Conservation (phyloP, 169 alveolate genomes). For the Fabrea salina region DNA sequence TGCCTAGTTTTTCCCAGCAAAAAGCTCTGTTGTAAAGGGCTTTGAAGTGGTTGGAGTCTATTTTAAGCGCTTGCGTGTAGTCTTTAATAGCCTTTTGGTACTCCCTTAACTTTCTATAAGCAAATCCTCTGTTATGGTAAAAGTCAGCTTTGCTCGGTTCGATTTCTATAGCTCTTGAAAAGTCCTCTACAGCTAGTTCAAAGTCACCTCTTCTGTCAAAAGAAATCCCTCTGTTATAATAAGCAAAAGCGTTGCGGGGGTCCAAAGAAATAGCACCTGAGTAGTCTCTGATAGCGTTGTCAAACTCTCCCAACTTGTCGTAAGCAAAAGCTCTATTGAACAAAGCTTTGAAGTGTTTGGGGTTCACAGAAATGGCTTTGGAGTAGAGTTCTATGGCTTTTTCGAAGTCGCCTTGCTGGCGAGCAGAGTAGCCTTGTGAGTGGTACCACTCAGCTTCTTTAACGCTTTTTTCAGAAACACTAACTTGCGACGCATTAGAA, state of each 20-base stretch:
- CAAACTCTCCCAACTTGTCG: conserved; percentile 81
- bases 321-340: conserved; percentile 87
- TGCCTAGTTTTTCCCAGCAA: conserved; percentile 82
- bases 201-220: conserved; percentile 79
- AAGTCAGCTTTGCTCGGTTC: conserved; percentile 81
- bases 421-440: conserved; percentile 79
- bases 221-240: conserved; percentile 81
- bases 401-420: conserved; percentile 79
- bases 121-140: conserved; percentile 84
- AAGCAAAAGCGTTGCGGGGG: conserved; percentile 80
- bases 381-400: conserved; percentile 80
- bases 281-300: conserved; percentile 78
- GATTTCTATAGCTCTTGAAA: conserved; percentile 73
- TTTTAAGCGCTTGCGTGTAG: conserved; percentile 66
- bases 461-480: not conserved
- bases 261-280: conserved; percentile 78
- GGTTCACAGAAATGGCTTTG: conserved; percentile 70
- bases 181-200: conserved; percentile 75
- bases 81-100: conserved; percentile 76
- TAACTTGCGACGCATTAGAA: too few relatives aligned
- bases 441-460: conserved; percentile 76
- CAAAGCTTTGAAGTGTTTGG: conserved; percentile 80
- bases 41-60: conserved; percentile 76
- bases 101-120: conserved; percentile 74
- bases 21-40: conserved; percentile 85